Evolutionary conservation across 2,329 filamentous ascomycete genomes (phyloP).

Genomic region (Cladobotryum protrusum): DNA sequence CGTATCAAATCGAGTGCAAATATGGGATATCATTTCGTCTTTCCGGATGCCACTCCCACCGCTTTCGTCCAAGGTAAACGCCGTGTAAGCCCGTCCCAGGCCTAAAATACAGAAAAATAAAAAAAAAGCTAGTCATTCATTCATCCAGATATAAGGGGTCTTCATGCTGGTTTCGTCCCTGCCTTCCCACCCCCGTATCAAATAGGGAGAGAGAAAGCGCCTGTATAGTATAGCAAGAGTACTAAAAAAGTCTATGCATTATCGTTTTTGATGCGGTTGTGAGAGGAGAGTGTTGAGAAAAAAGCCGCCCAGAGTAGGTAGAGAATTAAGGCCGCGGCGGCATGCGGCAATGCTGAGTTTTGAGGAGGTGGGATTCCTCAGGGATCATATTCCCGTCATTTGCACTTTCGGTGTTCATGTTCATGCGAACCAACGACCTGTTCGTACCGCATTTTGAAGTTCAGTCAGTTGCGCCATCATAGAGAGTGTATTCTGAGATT

Average conservation of each 20-base stretch:
- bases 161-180: not conserved
- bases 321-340: not conserved
- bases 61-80: conserved; percentile 5
- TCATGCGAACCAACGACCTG: conserved; percentile 27
- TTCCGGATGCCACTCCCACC: conserved; percentile 1
- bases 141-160: not conserved
- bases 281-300: conserved; percentile 2
- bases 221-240: not conserved
- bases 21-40: conserved; percentile 12
- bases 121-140: not conserved
- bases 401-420: conserved; percentile 33
- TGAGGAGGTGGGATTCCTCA: not conserved
- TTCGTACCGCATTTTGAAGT: conserved; percentile 37
- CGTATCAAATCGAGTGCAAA: conserved; percentile 6
- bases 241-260: conserved; percentile 5
- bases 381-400: conserved; percentile 27
- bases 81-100: not conserved
- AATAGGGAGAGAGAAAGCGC: not conserved
- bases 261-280: not conserved
- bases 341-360: not conserved
- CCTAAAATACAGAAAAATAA: conserved; percentile 1
- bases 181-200: not conserved
- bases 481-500: conserved; percentile 38
- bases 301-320: not conserved
- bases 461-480: conserved; percentile 46